Evolutionary conservation across 345 rosid species (phyloP).

Genomic region (Euphorbia pulcherrima): DNA sequence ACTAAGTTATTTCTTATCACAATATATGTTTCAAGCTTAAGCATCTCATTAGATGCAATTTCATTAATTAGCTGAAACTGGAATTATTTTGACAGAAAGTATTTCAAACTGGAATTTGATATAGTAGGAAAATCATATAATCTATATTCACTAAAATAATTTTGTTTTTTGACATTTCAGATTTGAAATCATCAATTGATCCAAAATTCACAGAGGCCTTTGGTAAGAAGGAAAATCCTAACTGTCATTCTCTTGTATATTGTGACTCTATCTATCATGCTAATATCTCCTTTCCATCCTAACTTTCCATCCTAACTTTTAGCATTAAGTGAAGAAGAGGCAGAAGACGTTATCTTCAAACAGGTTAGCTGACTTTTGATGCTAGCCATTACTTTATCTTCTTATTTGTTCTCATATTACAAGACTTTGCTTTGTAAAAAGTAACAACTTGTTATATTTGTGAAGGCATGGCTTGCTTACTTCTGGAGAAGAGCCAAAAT

Average conservation of each 20-base stretch:
- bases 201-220: slow-evolving; percentile 66
- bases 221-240: slow-evolving; percentile 44
- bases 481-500: slow-evolving; percentile 78
- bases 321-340: slow-evolving; percentile 69
- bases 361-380: slow-evolving; percentile 43
- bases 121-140: neutral
- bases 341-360: slow-evolving; percentile 88
- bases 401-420: neutral
- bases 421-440: neutral
- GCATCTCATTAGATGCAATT: neutral
- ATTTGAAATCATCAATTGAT: slow-evolving; percentile 53
- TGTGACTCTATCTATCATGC: neutral
- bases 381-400: neutral
- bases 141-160: neutral
- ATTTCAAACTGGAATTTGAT: neutral
- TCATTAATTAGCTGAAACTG: too few relatives aligned
- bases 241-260: slow-evolving; percentile 5
- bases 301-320: slow-evolving; percentile 28
- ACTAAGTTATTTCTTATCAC: slow-evolving; percentile 35
- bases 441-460: neutral
- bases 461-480: slow-evolving; percentile 79
- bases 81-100: too few relatives aligned
- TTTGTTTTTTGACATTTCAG: slow-evolving; percentile 39
- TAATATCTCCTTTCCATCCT: neutral
- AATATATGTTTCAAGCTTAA: neutral